Conservation (phyloP, 306 rosid genomes). For the Trichosanthes cucumerina region DNA sequence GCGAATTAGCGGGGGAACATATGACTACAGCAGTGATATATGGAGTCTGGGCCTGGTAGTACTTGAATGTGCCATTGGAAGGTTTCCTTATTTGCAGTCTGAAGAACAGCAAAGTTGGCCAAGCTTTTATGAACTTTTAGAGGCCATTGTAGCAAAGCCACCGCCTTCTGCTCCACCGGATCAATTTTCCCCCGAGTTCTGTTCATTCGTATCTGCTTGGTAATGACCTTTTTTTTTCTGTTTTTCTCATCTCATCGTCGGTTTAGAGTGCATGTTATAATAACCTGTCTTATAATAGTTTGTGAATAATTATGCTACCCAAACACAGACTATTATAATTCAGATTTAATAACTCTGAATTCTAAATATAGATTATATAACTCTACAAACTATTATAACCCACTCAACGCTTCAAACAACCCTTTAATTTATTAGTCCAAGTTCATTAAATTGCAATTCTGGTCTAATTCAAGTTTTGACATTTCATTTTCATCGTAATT, state of each 20-base stretch:
- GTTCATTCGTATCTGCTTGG: slow-evolving; percentile 92
- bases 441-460: neutral
- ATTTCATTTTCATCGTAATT: slow-evolving; percentile 16
- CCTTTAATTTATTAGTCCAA: neutral
- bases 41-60: slow-evolving; percentile 98
- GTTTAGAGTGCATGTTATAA: no score
- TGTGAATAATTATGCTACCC: no score
- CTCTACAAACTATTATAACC: no score
- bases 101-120: slow-evolving; percentile 92
- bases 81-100: slow-evolving; percentile 82
- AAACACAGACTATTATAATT: no score
- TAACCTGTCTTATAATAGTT: no score
- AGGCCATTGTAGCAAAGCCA: slow-evolving; percentile 78
- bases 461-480: neutral
- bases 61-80: slow-evolving; percentile 93
- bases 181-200: slow-evolving; percentile 94
- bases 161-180: slow-evolving; percentile 92
- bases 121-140: slow-evolving; percentile 90
- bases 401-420: no score
- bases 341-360: no score
- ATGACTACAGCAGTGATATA: slow-evolving; percentile 89
- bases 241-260: neutral
- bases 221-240: slow-evolving; percentile 20
- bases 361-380: no score
- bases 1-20: slow-evolving; percentile 82